Percentiles rank a stretch among this genome's conserved stretches.
Conservation (phyloP, 495 filamentous ascomycete genomes). For the Hypoxylon subgilvum region DNA sequence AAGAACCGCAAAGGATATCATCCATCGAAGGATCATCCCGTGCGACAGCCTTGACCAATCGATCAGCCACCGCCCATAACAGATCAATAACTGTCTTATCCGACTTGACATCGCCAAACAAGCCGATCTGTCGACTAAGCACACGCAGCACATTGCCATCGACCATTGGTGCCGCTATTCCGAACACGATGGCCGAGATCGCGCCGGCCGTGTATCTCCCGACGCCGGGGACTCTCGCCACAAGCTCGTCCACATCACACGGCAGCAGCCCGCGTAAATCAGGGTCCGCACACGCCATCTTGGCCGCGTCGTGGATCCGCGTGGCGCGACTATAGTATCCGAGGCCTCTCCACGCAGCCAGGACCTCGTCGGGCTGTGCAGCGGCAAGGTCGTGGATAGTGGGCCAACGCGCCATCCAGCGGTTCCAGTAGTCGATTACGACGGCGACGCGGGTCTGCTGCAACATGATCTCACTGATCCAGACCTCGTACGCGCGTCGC, state of each 20-base stretch:
- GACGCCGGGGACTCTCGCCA: slow-evolving; percentile 48
- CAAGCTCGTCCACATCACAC: slow-evolving; percentile 36
- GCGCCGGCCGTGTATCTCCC: slow-evolving; percentile 57
- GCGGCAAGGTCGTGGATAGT: slow-evolving; percentile 46
- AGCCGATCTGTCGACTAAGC: slow-evolving; percentile 50
- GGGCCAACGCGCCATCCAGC: slow-evolving; percentile 54
- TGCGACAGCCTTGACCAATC: slow-evolving; percentile 46
- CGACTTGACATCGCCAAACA: slow-evolving; percentile 49
- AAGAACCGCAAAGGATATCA: neutral
- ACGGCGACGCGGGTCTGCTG: slow-evolving; percentile 57
- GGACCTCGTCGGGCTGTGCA: slow-evolving; percentile 47
- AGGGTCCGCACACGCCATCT: slow-evolving; percentile 38
- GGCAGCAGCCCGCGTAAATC: slow-evolving; percentile 44
- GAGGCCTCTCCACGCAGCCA: slow-evolving; percentile 49
- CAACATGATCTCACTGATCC: slow-evolving; percentile 59
- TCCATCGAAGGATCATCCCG: slow-evolving; percentile 26
- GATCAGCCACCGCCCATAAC: slow-evolving; percentile 52
- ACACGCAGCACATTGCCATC: slow-evolving; percentile 58
- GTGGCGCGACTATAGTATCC: slow-evolving; percentile 55
- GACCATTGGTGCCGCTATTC: slow-evolving; percentile 50
- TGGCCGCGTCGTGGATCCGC: slow-evolving; percentile 48
- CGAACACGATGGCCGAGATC: slow-evolving; percentile 55
- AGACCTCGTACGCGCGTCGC: slow-evolving; percentile 56
- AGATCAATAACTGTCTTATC: slow-evolving; percentile 46
- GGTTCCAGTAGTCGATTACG: slow-evolving; percentile 53